These are phyloP conservation scores for Trichaptum fuscoviolaceum DNA, from an alignment of 768 basidiomycete genomes.

Conservation along the genomic window DNA sequence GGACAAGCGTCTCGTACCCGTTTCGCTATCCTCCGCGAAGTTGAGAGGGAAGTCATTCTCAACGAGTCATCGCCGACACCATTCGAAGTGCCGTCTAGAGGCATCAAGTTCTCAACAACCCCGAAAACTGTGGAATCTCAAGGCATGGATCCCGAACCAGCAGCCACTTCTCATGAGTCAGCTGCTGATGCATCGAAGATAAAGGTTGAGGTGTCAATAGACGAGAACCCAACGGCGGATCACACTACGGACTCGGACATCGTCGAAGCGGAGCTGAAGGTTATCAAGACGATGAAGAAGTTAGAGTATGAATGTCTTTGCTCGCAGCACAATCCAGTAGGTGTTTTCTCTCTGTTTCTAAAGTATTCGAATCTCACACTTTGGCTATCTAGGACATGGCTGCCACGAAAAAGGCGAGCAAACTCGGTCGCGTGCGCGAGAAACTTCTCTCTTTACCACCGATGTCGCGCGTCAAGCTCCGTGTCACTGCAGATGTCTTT, in stretches of 20 bases:
- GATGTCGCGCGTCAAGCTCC: no score
- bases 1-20: no score
- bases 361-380: not conserved
- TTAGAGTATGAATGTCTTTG: no score
- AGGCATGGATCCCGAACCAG: no score
- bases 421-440: conserved; percentile 65
- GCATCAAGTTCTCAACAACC: conserved; percentile 22
- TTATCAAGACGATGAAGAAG: conserved; percentile 72
- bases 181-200: no score
- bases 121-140: no score
- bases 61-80: conserved; percentile 34
- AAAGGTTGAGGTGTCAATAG: no score
- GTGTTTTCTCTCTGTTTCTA: conserved; percentile 25
- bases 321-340: conserved; percentile 84
- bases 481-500: no score
- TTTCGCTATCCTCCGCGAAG: no score
- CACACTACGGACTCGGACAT: conserved; percentile 4
- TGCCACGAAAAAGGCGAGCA: conserved; percentile 68
- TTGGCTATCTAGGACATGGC: conserved; percentile 51
- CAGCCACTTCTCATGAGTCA: no score
- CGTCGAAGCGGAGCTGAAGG: conserved; percentile 18
- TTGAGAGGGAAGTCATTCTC: conserved; percentile 78
- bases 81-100: no score
- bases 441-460: no score
- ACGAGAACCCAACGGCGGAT: conserved; percentile 4